Percentiles rank a stretch among this genome's conserved stretches.
These are phyloP conservation scores for Phytophthora lateralis DNA, from an alignment of 352 stramenopile genomes.

Conservation along the genomic window DNA sequence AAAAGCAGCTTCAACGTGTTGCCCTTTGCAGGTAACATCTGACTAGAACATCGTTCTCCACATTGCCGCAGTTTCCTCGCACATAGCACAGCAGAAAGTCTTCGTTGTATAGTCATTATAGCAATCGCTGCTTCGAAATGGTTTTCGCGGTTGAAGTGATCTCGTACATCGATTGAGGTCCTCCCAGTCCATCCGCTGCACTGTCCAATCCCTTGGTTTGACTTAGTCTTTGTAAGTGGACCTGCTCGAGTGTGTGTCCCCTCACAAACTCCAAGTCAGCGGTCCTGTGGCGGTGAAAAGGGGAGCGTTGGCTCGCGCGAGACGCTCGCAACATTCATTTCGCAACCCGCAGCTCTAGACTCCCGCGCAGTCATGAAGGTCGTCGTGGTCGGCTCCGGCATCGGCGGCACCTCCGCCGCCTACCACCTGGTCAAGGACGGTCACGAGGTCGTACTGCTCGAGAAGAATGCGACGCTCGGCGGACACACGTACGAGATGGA, in stretches of 20 bases:
- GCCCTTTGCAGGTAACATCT: slow-evolving; percentile 2
- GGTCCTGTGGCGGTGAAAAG: slow-evolving; percentile 28
- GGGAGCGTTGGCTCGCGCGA: slow-evolving; percentile 17
- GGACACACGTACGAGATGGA: slow-evolving; percentile 90
- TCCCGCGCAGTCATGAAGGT: slow-evolving; percentile 66
- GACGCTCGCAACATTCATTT: slow-evolving; percentile 30
- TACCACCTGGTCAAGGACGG: slow-evolving; percentile 87
- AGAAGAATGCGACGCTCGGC: slow-evolving; percentile 81
- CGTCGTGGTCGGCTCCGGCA: slow-evolving; percentile 83
- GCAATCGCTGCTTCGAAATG: neutral
- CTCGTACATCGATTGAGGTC: neutral
- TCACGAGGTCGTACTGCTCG: slow-evolving; percentile 81
- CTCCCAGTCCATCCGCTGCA: slow-evolving; percentile 1
- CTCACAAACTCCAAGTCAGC: slow-evolving; percentile 19
- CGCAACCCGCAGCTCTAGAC: slow-evolving; percentile 7
- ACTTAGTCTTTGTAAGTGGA: slow-evolving; percentile 48
- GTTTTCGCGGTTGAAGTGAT: slow-evolving; percentile 14
- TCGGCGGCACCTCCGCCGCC: slow-evolving; percentile 81
- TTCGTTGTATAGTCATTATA: neutral
- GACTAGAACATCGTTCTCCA: neutral
- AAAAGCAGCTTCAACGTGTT: slow-evolving; percentile 27
- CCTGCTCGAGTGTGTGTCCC: slow-evolving; percentile 6
- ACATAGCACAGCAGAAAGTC: neutral
- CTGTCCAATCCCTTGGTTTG: slow-evolving; percentile 22
- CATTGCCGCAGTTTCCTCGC: neutral